Conservation (phyloP, 352 stramenopile species). For the Phytopythium montanum region DNA sequence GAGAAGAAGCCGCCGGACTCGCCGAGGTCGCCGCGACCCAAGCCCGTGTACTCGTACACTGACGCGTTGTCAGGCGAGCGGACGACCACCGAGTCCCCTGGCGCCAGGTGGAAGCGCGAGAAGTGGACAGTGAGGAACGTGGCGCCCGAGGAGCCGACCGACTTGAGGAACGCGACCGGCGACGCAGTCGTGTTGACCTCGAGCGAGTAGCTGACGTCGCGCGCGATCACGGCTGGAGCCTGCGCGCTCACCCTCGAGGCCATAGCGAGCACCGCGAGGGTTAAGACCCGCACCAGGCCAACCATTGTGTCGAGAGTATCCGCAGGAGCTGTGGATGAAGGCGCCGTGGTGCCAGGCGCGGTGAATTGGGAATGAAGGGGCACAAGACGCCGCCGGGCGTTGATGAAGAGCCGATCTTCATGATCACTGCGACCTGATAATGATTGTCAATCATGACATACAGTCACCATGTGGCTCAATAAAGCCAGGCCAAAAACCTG, state of each 20-base stretch:
- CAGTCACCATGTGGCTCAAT: not conserved
- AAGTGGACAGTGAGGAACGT: conserved; percentile 47
- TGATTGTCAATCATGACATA: conserved; percentile 6
- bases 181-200: conserved; percentile 19
- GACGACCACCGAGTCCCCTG: conserved; percentile 25
- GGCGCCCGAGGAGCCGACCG: conserved; percentile 15
- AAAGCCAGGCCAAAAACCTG: conserved; percentile 7
- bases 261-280: conserved; percentile 3
- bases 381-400: not conserved
- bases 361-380: conserved; percentile 1
- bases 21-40: conserved; percentile 23
- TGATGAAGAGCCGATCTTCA: not conserved
- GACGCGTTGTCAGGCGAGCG: conserved; percentile 15
- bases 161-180: conserved; percentile 13
- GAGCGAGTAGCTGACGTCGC: conserved; percentile 16
- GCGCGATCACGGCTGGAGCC: conserved; percentile 17
- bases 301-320: not conserved
- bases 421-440: conserved; percentile 1
- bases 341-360: not conserved
- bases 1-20: conserved; percentile 35
- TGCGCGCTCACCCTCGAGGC: conserved; percentile 2
- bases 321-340: not conserved
- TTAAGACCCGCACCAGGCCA: not conserved
- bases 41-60: conserved; percentile 20
- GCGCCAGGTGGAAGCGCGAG: conserved; percentile 23